Base-by-base conservation (phyloP, 208 protist species). In the Leishmania tropica region DNA sequence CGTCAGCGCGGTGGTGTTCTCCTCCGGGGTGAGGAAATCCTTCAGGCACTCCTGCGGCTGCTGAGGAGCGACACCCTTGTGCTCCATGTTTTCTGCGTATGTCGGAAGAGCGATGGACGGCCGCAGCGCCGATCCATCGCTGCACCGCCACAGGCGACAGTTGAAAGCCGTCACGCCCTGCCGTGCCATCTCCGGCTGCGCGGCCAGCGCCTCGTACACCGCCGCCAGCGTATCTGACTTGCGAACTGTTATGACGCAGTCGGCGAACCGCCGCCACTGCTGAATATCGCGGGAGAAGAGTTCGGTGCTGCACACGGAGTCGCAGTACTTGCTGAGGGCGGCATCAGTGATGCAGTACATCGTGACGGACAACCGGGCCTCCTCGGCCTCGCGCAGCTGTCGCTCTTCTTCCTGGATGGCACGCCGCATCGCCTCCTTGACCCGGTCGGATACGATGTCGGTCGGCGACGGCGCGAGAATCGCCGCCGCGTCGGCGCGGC, bases 331-430 rank as follows among this genome's bases (percentile, higher is more conserved):
- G 24, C 56, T 48, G 37, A 97, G 79, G 1, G 84, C 84, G 2
- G 84, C 83, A 64, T 95, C 92, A 6, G 90, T 95, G 53, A 95
- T 24, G 68, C 95, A 81, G 79, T 87, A 91, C 21, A 95, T 51
- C 53, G 76, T 90, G 21, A 91, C 72, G 0, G 78, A 83, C 86
- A 84, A 64, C 28, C 87, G 86, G 6, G 81, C 85, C 76, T 89
- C 85, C 77, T 89, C 80, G 21, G 88, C 91, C 60, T 86, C 83
- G 31, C 85, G 74, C 76, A 87, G 54, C 51, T 81, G 83, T 15
- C 78, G 83, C 53, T 91, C 85, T 54, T 97, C 92, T 64, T 92
- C 90, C 72, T 88, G 78, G 48, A 95, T 89, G 48, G 85, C 87
- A 35, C 83, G 81, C 11, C 85, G 85, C 80, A 94, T 53, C 56